Evolutionary conservation across 2,329 filamentous ascomycete genomes (phyloP), one percentile per base, ranked within the genome.

Genomic region (Tolypocladium amazonense): DNA sequence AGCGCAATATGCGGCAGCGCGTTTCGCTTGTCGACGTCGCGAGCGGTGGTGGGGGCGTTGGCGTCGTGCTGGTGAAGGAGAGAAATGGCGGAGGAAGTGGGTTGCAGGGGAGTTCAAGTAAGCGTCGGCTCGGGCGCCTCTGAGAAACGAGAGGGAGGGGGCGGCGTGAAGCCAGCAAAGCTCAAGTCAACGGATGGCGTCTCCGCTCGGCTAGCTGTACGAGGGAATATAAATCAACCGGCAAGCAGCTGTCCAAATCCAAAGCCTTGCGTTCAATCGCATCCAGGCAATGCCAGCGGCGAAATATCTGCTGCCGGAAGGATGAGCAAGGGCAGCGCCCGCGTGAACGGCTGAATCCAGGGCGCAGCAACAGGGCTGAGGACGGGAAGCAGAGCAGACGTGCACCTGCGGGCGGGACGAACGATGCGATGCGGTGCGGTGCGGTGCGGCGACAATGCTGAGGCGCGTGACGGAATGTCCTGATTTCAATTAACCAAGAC

Each of bases 401-500:
- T 53, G 50, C 30, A 20, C 27, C 50, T n/a, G 50, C 50, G 30
- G 47, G 50, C 35, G 35, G 35, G 35, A 37, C 35, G 35, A 37
- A 53, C 27, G 47, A 53, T 53, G 15, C 45, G 25, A 30, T 20
- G 45, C 45, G 18, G 4, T 52, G 47, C 27, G 47, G 25, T 20
- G 35, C 35, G 35, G 35, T 8, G 8, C 35, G 39, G 8, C 35
- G 39, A 43, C 14, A 2, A 18, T n/a, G 47, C 25, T 30, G 50
- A 35, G 50, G 27, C 62, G 61, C 59, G 59, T 60, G 61, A 63
- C 61, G 65, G 60, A 63, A 66, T 68, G 66, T 64, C 59, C 56
- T 39, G 60, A 60, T 9, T 60, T 71, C 66, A 69, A 72, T 73
- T 71, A 72, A 72, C 60, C 60, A 27, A 62, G 74, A 73, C 76